Evolutionary conservation across 495 filamentous ascomycete species (phyloP).

Genomic region (Aspergillus funiculosus): DNA sequence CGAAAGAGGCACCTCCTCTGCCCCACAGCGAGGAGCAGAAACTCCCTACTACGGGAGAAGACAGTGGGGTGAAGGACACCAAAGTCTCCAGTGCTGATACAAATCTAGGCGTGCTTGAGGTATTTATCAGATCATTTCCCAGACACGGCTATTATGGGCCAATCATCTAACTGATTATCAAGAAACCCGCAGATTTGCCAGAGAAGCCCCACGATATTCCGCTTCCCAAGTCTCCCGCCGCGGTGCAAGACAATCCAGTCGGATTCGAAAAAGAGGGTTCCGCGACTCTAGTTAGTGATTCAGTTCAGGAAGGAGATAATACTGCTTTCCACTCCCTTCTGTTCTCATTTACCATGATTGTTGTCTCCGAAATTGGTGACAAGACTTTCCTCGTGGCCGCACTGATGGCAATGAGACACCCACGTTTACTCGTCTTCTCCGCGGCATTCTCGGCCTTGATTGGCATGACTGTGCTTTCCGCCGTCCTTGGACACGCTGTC

Average conservation of each 20-base stretch:
- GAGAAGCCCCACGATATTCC: conserved; percentile 74
- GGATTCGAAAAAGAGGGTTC: conserved; percentile 46
- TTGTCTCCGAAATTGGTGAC: conserved; percentile 96
- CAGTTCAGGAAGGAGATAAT: conserved; percentile 53
- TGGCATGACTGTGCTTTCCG: conserved; percentile 94
- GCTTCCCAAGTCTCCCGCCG: conserved; percentile 62
- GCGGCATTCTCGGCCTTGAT: conserved; percentile 88
- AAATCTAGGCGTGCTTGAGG: conserved; percentile 60
- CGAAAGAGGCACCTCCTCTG: conserved; percentile 77
- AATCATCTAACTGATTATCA: conserved; percentile 18
- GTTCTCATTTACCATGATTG: conserved; percentile 93
- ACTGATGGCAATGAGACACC: conserved; percentile 98
- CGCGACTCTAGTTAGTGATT: neutral
- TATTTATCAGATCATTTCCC: conserved; percentile 23
- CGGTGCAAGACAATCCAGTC: conserved; percentile 58
- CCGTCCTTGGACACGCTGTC: conserved; percentile 88
- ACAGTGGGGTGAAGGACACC: conserved; percentile 33
- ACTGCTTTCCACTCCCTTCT: conserved; percentile 86
- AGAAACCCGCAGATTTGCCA: conserved; percentile 82
- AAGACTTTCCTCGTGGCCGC: conserved; percentile 97
- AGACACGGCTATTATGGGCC: no score
- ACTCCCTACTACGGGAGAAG: conserved; percentile 37
- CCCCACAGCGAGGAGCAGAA: conserved; percentile 72
- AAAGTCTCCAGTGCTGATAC: conserved; percentile 31
- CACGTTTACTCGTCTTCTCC: conserved; percentile 85